These are phyloP conservation scores for Dioscorea alata DNA, from an alignment of 106 monocot genomes.

Conservation along the genomic window DNA sequence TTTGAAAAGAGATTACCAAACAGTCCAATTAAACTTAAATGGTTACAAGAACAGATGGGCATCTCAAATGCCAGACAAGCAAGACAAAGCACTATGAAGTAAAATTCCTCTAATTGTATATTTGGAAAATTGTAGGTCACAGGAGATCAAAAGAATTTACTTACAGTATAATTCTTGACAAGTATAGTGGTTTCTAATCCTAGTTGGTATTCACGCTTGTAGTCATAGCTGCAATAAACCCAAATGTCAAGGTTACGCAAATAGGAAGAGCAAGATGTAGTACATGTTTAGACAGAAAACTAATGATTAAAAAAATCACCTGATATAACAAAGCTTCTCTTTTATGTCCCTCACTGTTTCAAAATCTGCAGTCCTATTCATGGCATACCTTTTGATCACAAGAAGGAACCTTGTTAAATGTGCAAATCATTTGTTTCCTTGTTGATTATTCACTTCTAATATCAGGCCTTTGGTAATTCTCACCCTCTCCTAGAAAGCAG, in stretches of 20 bases:
- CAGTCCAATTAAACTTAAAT: too few relatives aligned
- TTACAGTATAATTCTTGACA: slow-evolving; percentile 97
- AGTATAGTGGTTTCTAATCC: slow-evolving; percentile 99
- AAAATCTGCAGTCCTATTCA: slow-evolving; percentile 95
- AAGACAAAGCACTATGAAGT: too few relatives aligned
- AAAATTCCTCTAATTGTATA: too few relatives aligned
- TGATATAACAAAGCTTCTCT: slow-evolving; percentile 90
- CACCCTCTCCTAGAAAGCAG: slow-evolving; percentile 89
- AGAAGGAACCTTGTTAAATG: slow-evolving; percentile 1
- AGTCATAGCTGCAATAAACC: slow-evolving; percentile 74
- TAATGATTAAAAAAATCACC: slow-evolving; percentile 33
- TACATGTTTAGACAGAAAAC: too few relatives aligned
- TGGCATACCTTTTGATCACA: slow-evolving; percentile 57
- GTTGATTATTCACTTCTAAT: too few relatives aligned
- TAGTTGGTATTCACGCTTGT: slow-evolving; percentile 96
- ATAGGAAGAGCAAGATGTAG: background rate
- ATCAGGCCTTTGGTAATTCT: background rate
- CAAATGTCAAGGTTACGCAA: background rate
- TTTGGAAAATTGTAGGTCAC: too few relatives aligned
- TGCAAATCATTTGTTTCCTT: too few relatives aligned
- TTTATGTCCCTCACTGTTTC: slow-evolving; percentile 92
- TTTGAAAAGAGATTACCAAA: too few relatives aligned
- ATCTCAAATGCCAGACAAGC: too few relatives aligned
- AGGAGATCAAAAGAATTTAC: slow-evolving; percentile 9
- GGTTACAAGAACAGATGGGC: too few relatives aligned